Evolutionary conservation across 2,329 filamentous ascomycete species (phyloP).

Genomic region (Aspergillus japonicus): DNA sequence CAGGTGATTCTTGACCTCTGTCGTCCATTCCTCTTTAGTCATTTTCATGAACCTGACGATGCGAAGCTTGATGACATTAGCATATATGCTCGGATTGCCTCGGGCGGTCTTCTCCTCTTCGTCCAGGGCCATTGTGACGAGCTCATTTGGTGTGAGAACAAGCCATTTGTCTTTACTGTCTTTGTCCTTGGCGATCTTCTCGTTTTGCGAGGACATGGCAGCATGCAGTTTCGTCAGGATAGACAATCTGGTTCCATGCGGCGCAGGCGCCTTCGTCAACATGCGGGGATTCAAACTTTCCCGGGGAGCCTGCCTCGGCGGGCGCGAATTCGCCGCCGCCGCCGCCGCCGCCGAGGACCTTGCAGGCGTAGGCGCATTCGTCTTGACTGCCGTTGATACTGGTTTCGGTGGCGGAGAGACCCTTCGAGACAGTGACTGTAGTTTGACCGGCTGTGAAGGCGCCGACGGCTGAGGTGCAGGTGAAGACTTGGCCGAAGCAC

Average conservation of each 20-base stretch:
- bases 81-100: constrained; percentile 69
- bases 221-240: constrained; percentile 47
- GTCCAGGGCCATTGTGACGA: constrained; percentile 48
- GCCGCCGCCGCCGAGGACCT: neutral
- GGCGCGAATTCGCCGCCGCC: constrained; percentile 7
- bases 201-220: constrained; percentile 44
- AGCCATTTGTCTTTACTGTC: constrained; percentile 33
- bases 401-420: constrained; percentile 29
- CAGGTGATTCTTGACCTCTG: constrained; percentile 53
- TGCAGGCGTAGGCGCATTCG: neutral
- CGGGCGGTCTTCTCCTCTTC: constrained; percentile 75
- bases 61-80: constrained; percentile 78
- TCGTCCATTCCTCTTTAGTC: constrained; percentile 68
- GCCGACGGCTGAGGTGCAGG: neutral
- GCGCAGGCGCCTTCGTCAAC: constrained; percentile 44
- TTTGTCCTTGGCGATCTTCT: constrained; percentile 34
- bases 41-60: constrained; percentile 76
- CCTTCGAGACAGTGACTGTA: constrained; percentile 25
- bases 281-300: constrained; percentile 49
- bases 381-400: constrained; percentile 8
- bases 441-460: constrained; percentile 5
- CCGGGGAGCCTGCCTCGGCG: constrained; percentile 35
- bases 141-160: constrained; percentile 43
- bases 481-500: neutral
- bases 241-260: constrained; percentile 41